phyloP scores from a whole-genome alignment of 345 rosid species.

The Sonneratia alba region DNA sequence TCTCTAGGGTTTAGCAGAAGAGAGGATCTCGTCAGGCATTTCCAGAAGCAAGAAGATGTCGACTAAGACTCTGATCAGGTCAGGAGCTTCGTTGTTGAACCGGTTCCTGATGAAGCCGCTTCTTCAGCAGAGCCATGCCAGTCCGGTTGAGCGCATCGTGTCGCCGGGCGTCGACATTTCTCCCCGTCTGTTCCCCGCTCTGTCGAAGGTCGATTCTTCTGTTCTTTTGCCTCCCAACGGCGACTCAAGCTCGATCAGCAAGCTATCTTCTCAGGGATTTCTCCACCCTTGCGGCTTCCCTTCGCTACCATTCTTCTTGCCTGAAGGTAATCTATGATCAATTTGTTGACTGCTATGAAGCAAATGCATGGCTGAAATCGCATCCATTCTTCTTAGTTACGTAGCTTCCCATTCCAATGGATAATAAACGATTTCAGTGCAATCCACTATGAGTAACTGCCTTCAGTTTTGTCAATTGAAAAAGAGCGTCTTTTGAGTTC shows the following conservation, averaged over 20 bases:
- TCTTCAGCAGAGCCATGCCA: slow-evolving; percentile 18
- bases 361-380: neutral
- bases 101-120: slow-evolving; percentile 36
- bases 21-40: too few relatives aligned
- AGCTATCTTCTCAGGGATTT: slow-evolving; percentile 34
- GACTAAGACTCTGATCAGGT: slow-evolving; percentile 51
- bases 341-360: neutral
- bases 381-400: too few relatives aligned
- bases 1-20: too few relatives aligned
- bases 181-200: slow-evolving; percentile 54
- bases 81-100: slow-evolving; percentile 55
- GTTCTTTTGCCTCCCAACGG: slow-evolving; percentile 38
- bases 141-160: slow-evolving; percentile 16
- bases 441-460: neutral
- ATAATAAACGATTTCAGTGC: too few relatives aligned
- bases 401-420: too few relatives aligned
- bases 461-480: neutral
- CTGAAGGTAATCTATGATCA: slow-evolving; percentile 44
- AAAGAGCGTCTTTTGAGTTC: neutral
- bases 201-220: slow-evolving; percentile 29
- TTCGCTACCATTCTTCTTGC: slow-evolving; percentile 75
- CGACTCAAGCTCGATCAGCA: slow-evolving; percentile 18
- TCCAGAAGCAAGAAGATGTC: slow-evolving; percentile 29
- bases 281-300: slow-evolving; percentile 78
- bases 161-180: slow-evolving; percentile 24